These are phyloP conservation scores for Fusarium udum DNA, from an alignment of 2,329 filamentous ascomycete genomes.

Conservation along the genomic window DNA sequence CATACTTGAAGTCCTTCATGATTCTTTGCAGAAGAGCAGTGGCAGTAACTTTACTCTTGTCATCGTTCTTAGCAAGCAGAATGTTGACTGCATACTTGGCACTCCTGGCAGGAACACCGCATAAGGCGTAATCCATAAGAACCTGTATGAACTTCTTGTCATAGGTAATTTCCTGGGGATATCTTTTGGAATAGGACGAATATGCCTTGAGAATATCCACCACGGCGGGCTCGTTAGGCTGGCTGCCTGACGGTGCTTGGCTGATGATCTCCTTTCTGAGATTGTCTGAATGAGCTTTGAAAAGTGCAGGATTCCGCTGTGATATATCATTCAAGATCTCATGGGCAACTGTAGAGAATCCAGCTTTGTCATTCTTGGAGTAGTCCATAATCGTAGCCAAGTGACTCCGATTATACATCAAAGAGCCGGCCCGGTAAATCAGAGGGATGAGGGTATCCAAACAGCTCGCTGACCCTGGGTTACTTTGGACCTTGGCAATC, in stretches of 20 bases:
- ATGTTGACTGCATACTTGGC: constrained; percentile 96
- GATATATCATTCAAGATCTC: constrained; percentile 94
- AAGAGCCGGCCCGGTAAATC: constrained; percentile 81
- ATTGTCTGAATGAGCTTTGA: constrained; percentile 91
- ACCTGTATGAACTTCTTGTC: constrained; percentile 84
- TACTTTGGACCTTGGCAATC: constrained; percentile 79
- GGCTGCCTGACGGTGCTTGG: constrained; percentile 76
- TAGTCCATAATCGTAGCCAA: constrained; percentile 89
- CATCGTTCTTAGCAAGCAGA: constrained; percentile 76
- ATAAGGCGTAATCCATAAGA: constrained; percentile 83
- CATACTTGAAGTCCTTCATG: constrained; percentile 78
- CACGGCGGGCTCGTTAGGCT: constrained; percentile 75
- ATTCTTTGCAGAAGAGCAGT: constrained; percentile 83
- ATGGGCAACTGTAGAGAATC: constrained; percentile 81
- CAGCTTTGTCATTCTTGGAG: constrained; percentile 83
- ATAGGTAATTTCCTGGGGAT: constrained; percentile 82
- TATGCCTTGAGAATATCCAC: constrained; percentile 95
- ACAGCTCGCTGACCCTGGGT: constrained; percentile 68
- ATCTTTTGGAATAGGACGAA: constrained; percentile 87
- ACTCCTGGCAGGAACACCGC: constrained; percentile 81
- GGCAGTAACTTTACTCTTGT: constrained; percentile 83
- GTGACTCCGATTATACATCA: constrained; percentile 95
- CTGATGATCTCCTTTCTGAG: constrained; percentile 87
- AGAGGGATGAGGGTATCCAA: constrained; percentile 84
- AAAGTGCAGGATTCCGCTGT: constrained; percentile 84